Evolutionary conservation across 2,329 filamentous ascomycete species (phyloP).

Genomic region (Zalaria obscura): DNA sequence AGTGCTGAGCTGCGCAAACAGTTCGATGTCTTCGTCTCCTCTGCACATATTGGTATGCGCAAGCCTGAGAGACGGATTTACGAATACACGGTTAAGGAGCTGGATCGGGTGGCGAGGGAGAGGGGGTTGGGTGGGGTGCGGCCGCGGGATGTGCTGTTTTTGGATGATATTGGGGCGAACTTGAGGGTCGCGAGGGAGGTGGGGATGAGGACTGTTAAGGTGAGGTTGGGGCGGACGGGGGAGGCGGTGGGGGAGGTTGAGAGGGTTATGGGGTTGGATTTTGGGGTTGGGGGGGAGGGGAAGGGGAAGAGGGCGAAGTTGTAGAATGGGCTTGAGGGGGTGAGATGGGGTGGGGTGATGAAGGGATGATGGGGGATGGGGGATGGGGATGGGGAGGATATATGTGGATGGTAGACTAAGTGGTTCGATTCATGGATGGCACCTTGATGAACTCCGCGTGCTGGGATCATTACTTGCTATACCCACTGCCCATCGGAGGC

Average conservation of each 20-base stretch:
- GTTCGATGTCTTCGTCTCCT: constrained; percentile 82
- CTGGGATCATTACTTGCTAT: no score
- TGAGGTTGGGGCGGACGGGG: constrained; percentile 60
- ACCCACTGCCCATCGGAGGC: no score
- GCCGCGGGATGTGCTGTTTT: constrained; percentile 61
- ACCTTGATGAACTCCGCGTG: no score
- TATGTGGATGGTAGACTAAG: background rate
- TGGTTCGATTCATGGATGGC: no score
- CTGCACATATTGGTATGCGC: constrained; percentile 71
- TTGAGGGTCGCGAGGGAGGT: constrained; percentile 61
- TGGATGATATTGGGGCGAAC: constrained; percentile 93
- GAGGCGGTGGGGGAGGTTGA: constrained; percentile 77
- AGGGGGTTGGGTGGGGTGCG: constrained; percentile 42
- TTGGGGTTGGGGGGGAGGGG: constrained; percentile 33
- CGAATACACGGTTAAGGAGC: constrained; percentile 50
- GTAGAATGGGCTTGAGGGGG: no score
- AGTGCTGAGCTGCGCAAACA: constrained; percentile 41
- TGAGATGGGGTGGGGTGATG: no score
- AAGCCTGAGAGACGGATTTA: constrained; percentile 84
- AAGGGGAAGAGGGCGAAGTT: constrained; percentile 6
- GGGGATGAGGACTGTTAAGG: constrained; percentile 76
- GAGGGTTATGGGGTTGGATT: constrained; percentile 50
- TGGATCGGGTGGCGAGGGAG: constrained; percentile 47
- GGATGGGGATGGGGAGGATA: background rate
- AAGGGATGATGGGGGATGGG: no score